phyloP scores from a whole-genome alignment of 768 basidiomycete species.

The Tremella mesenterica region DNA sequence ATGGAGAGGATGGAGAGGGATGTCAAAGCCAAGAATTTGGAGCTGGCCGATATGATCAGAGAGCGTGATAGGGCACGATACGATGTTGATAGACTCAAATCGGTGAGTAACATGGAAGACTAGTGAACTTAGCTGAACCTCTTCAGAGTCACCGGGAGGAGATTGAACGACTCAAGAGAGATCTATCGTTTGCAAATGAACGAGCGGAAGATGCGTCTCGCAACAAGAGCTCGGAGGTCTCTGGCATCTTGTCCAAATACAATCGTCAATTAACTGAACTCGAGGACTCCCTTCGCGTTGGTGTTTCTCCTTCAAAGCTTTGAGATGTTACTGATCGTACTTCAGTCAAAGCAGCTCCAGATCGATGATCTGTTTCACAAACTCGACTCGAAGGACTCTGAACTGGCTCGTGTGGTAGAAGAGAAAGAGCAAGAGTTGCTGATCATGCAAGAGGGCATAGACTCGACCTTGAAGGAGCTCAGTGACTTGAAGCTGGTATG shows the following conservation, averaged over 20 bases:
- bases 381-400: slow-evolving; percentile 62
- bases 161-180: slow-evolving; percentile 79
- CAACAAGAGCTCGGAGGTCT: slow-evolving; percentile 87
- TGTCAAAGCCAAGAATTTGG: slow-evolving; percentile 95
- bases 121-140: neutral
- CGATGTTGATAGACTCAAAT: slow-evolving; percentile 86
- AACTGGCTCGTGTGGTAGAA: slow-evolving; percentile 73
- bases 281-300: slow-evolving; percentile 85
- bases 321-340: slow-evolving; percentile 12
- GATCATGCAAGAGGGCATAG: slow-evolving; percentile 92
- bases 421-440: slow-evolving; percentile 96
- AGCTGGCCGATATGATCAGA: slow-evolving; percentile 96
- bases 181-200: slow-evolving; percentile 90
- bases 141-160: slow-evolving; percentile 83
- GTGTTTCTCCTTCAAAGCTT: slow-evolving; percentile 23
- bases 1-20: slow-evolving; percentile 99
- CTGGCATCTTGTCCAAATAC: slow-evolving; percentile 77
- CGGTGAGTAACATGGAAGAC: slow-evolving; percentile 45
- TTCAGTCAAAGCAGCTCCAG: slow-evolving; percentile 87
- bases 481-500: slow-evolving; percentile 75
- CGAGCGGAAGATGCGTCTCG: slow-evolving; percentile 90
- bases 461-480: slow-evolving; percentile 76
- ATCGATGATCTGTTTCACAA: slow-evolving; percentile 85
- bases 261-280: slow-evolving; percentile 91
- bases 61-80: slow-evolving; percentile 93